Base-by-base conservation (phyloP, 371 early-diverging fungal species). In the Mortierella sp. region DNA sequence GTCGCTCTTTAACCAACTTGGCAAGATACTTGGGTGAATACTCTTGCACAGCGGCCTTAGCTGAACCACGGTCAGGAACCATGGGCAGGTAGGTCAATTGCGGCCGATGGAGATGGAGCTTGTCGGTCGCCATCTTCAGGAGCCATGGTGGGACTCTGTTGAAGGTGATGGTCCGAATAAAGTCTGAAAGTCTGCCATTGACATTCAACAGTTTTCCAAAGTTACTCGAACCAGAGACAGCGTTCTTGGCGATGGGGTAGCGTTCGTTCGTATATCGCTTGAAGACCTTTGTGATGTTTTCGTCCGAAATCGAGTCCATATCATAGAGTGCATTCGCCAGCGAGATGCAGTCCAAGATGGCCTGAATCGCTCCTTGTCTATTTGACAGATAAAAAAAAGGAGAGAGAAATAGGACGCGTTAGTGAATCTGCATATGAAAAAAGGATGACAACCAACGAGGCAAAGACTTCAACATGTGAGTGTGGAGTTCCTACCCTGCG, bases 251-350 rank as follows among this genome's bases (percentile, higher is more conserved):
- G 19, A 81, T 48, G 4, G 82, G 74, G 6, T 55, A 11, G 0
- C 82, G 70, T 22, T 81, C 82, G 19, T 29, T 55, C 2, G 58
- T 47, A 26, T 81, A 81, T 2, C 45, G 58, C 37, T 77, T 77
- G 50, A 81, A 81, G 29, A 78, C 82, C 45, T 68, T 66, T 44
- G 68, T 72, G 39, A 81, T 71, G 29, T 68, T 48, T 1, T 67
- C 71, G 26, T 74, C 65, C n/a, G 82, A 68, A 29, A 64, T 70
- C 5, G 70, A 40, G 48, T 70, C 53, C 65, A 81, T 77, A 24
- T 81, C 82, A 40, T 81, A 81, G 43, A 81, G 50, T 0, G 77
- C 77, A 41, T 81, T 81, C 8, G 82, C 74, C 11, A 81, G 69
- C 13, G 77, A 50, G n/a, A 81, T 43, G 14, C 77, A 44, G 68